Base-by-base conservation (phyloP, 163 green algal genomes). In the Volvox carteri region DNA sequence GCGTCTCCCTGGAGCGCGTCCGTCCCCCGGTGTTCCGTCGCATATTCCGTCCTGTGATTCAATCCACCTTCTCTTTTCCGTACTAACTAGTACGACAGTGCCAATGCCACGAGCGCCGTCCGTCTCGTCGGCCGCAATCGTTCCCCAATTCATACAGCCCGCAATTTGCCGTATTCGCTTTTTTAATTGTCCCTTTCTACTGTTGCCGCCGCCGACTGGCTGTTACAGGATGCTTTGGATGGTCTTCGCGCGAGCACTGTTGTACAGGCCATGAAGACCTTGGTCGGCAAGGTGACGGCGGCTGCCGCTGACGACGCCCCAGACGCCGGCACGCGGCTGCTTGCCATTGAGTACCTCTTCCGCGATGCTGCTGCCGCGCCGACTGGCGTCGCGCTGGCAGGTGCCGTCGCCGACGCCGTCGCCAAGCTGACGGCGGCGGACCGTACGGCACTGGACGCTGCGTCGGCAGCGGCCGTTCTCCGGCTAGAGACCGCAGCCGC, bases 401-500 rank as follows among this genome's bases (percentile, higher is more conserved):
- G 19, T 5, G 81, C 81, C 33, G 67, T n/a, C 23, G 33, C 46
- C 46, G 81, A 50, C n/a, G 81, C 62, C 44, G 11, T 52, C 1
- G 65, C 19, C 58, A 65, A 46, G 65, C 65, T 87, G 81, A 72
- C 46, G 11, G 81, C 33, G 19, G 81, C 81, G 7, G 81, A 87
- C 33, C 65, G 33, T 4, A 46, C 81, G 1, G 65, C 81, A 7
- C 81, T 87, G 18, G 62, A 79, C 44, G 81, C 14, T 4, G 33
- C 42, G 33, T 54, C 65, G 18, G 37, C 46, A 6, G 65, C 46
- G 33, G 65, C 48, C 12, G 6, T 87, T 6, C 21, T 16, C 16
- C 46, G 46, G 0, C 9, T 87, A 7, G 48, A 52, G 65, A 33
- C 28, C 1, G 48, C 52, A 14, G 25, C 70, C 30, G 35, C 68